Percentiles rank a stretch among this genome's conserved stretches.
phyloP scores from a whole-genome alignment of 2,329 filamentous ascomycete genomes.

The Colletotrichum sp. region DNA sequence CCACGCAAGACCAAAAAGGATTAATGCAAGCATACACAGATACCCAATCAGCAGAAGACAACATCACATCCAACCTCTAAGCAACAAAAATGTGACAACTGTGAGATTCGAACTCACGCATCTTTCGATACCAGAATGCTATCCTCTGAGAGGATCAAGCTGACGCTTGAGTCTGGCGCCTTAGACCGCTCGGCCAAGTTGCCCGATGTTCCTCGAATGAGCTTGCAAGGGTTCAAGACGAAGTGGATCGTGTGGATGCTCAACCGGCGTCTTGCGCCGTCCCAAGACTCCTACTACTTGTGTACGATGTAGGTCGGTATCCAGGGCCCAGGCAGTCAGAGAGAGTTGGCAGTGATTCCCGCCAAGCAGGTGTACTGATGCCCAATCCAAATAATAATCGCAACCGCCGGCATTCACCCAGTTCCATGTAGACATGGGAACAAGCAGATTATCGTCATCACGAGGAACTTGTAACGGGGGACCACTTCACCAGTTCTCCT shows the following conservation, averaged over 20 bases:
- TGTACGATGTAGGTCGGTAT: not conserved
- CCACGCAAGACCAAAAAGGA: not conserved
- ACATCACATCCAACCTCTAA: not conserved
- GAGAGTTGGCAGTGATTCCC: not conserved
- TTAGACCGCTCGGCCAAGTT: slow-evolving; percentile 23
- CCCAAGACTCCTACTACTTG: not conserved
- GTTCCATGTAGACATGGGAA: not conserved
- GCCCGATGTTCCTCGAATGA: not conserved
- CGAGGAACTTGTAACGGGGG: not conserved
- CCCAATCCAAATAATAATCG: not conserved
- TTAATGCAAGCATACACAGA: too few relatives aligned
- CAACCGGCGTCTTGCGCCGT: not conserved
- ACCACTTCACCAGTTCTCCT: not conserved
- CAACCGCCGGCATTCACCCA: not conserved
- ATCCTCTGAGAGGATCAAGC: not conserved
- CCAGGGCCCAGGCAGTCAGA: not conserved
- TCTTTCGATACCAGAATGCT: slow-evolving; percentile 22
- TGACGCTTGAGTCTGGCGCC: slow-evolving; percentile 19
- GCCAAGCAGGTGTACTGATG: not conserved
- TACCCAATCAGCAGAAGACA: not conserved
- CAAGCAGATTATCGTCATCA: not conserved
- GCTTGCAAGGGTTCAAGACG: not conserved
- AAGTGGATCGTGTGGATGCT: not conserved
- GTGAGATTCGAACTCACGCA: slow-evolving; percentile 23
- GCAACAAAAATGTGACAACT: not conserved